A percentile compares a stretch with the other conserved stretches of the same genome.
Evolutionary conservation across 306 rosid genomes (phyloP).

Genomic region (Prosopis cineraria): DNA sequence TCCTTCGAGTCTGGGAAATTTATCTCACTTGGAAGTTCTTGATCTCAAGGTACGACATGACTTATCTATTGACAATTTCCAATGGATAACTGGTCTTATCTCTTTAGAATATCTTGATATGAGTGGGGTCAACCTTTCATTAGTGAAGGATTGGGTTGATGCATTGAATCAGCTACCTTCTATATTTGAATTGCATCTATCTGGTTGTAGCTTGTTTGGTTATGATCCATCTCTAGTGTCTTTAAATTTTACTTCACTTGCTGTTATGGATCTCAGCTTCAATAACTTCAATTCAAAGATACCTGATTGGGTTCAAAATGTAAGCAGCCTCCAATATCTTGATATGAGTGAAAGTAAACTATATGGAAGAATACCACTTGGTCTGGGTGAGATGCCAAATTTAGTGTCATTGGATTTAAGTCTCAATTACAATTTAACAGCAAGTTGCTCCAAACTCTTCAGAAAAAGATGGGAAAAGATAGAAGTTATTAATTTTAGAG

Average conservation of each 20-base stretch:
- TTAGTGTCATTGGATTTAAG: slow-evolving; percentile 29
- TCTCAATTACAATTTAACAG: slow-evolving; percentile 17
- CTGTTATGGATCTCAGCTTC: slow-evolving; percentile 28
- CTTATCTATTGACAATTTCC: slow-evolving; percentile 23
- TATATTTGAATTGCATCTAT: slow-evolving; percentile 44
- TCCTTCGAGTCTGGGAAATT: slow-evolving; percentile 45
- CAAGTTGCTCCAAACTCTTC: slow-evolving; percentile 46
- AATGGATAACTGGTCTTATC: slow-evolving; percentile 42
- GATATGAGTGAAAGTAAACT: slow-evolving; percentile 15
- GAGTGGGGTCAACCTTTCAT: slow-evolving; percentile 43
- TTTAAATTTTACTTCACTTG: slow-evolving; percentile 47
- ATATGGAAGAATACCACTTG: slow-evolving; percentile 56
- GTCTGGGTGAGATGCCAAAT: slow-evolving; percentile 39
- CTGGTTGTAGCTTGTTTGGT: slow-evolving; percentile 15
- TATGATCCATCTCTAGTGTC: slow-evolving; percentile 21
- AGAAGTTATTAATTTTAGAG: slow-evolving; percentile 26
- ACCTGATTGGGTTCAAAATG: slow-evolving; percentile 49
- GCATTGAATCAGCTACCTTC: slow-evolving; percentile 32
- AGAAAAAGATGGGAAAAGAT: slow-evolving; percentile 40
- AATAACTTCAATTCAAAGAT: slow-evolving; percentile 40
- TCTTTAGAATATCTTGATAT: slow-evolving; percentile 45
- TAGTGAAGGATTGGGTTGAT: slow-evolving; percentile 34
- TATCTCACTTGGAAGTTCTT: slow-evolving; percentile 43
- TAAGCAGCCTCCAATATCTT: slow-evolving; percentile 37
- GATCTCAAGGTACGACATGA: slow-evolving; percentile 16